Conservation (phyloP, 495 filamentous ascomycete species). For the Tuber aestivum region DNA sequence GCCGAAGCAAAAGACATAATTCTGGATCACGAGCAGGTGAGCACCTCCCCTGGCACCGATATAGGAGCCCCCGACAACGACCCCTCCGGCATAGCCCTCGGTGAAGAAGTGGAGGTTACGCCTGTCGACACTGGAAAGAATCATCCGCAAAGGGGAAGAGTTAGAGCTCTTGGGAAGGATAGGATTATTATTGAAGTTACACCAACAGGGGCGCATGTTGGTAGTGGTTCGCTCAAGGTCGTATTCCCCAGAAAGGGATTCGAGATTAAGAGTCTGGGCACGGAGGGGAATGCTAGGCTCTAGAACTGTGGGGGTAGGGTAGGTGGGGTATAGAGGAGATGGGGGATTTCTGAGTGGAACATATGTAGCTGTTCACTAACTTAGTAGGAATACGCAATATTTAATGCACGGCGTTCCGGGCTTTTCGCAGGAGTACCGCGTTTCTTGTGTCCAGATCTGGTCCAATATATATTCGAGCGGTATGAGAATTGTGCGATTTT, state of each 20-base stretch:
- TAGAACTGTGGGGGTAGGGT: slow-evolving; percentile 7
- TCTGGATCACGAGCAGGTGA: slow-evolving; percentile 11
- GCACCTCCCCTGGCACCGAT: slow-evolving; percentile 35
- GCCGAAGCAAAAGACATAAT: slow-evolving; percentile 49
- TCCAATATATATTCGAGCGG: background rate
- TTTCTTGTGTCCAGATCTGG: background rate
- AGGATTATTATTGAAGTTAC: slow-evolving; percentile 53
- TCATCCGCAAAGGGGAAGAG: slow-evolving; percentile 51
- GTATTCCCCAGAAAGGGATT: slow-evolving; percentile 57
- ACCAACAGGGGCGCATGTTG: slow-evolving; percentile 43
- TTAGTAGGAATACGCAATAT: background rate
- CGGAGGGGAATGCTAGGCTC: slow-evolving; percentile 16
- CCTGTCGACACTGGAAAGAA: slow-evolving; percentile 54
- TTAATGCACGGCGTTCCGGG: background rate
- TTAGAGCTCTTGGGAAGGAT: slow-evolving; percentile 48
- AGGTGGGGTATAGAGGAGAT: background rate
- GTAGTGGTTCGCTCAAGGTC: slow-evolving; percentile 43
- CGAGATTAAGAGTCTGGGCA: slow-evolving; percentile 42
- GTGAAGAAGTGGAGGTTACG: slow-evolving; percentile 50
- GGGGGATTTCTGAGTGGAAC: background rate
- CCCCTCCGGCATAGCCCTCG: slow-evolving; percentile 45
- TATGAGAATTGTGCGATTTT: background rate
- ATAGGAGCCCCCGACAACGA: slow-evolving; percentile 46
- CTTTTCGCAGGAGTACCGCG: background rate
- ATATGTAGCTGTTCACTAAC: background rate